Conservation (phyloP, 2,329 filamentous ascomycete genomes). For the Didymella pinodella region DNA sequence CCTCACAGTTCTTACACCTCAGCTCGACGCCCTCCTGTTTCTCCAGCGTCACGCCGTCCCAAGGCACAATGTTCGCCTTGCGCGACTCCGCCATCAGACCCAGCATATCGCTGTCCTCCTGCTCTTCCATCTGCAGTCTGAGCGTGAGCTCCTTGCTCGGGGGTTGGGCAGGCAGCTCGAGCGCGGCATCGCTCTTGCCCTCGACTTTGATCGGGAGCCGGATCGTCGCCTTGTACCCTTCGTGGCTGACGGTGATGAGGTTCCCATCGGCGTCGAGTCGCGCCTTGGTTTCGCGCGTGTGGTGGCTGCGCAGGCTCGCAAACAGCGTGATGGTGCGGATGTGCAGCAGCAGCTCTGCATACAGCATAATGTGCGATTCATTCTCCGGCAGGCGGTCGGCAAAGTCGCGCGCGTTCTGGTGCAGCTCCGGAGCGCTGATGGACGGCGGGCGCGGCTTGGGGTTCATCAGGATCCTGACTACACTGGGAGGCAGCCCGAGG, state of each 20-base stretch:
- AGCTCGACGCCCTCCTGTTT: constrained; percentile 30
- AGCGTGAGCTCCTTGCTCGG: constrained; percentile 61
- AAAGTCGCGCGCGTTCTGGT: constrained; percentile 38
- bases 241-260: constrained; percentile 56
- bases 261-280: constrained; percentile 55
- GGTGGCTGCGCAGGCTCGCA: constrained; percentile 58
- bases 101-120: constrained; percentile 42
- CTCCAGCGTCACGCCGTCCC: constrained; percentile 52
- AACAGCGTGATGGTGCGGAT: constrained; percentile 68
- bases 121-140: constrained; percentile 61
- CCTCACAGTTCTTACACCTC: constrained; percentile 39
- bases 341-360: constrained; percentile 67
- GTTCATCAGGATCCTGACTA: constrained; percentile 45
- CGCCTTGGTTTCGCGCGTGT: constrained; percentile 54
- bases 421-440: constrained; percentile 42
- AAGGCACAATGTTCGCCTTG: constrained; percentile 52
- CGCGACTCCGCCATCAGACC: constrained; percentile 42
- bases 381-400: constrained; percentile 38
- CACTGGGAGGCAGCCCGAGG: constrained; percentile 42
- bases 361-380: constrained; percentile 54
- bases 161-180: constrained; percentile 59
- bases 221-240: constrained; percentile 55
- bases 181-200: constrained; percentile 54
- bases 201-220: constrained; percentile 58
- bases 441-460: constrained; percentile 38